Evolutionary conservation across 805 yeast genomes (phyloP).

Genomic region (Candida pini): DNA sequence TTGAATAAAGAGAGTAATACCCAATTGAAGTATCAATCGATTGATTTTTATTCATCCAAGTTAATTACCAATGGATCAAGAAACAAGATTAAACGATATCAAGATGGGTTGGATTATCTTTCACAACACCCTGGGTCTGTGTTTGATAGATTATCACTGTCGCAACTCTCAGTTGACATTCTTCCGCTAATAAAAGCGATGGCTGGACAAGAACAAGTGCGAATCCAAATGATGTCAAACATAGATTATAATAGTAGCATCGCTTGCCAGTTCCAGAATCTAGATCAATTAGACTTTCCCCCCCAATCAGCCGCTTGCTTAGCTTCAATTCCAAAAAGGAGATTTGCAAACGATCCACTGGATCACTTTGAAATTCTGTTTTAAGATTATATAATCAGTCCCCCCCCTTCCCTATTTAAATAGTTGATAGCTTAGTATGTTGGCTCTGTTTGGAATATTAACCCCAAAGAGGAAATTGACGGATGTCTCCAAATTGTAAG

Average conservation of each 20-base stretch:
- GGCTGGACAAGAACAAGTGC: slow-evolving; percentile 22
- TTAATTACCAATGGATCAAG: slow-evolving; percentile 22
- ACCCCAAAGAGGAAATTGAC: too few relatives aligned
- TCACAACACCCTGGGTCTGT: slow-evolving; percentile 15
- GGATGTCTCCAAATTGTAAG: too few relatives aligned
- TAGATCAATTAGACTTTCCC: neutral
- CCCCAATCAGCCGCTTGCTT: too few relatives aligned
- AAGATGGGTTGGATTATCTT: slow-evolving; percentile 18
- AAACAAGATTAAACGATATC: slow-evolving; percentile 10
- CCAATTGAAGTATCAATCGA: slow-evolving; percentile 1
- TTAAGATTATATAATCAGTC: too few relatives aligned
- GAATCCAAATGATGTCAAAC: slow-evolving; percentile 5
- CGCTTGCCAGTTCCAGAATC: too few relatives aligned
- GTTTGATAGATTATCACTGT: slow-evolving; percentile 15
- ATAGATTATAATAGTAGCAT: too few relatives aligned
- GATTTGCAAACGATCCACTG: neutral
- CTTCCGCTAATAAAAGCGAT: slow-evolving; percentile 24
- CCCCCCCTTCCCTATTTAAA: too few relatives aligned
- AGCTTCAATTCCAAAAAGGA: neutral
- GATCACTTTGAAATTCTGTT: neutral
- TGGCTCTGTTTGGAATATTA: too few relatives aligned
- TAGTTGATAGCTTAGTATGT: too few relatives aligned
- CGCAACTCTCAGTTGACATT: slow-evolving; percentile 16
- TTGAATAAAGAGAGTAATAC: neutral
- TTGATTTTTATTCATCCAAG: slow-evolving; percentile 26